Evolutionary conservation across 202 grass and related monocot genomes (phyloP), one percentile per base, ranked within the genome.

Genomic region (Dendrocalamus latiflorus): DNA sequence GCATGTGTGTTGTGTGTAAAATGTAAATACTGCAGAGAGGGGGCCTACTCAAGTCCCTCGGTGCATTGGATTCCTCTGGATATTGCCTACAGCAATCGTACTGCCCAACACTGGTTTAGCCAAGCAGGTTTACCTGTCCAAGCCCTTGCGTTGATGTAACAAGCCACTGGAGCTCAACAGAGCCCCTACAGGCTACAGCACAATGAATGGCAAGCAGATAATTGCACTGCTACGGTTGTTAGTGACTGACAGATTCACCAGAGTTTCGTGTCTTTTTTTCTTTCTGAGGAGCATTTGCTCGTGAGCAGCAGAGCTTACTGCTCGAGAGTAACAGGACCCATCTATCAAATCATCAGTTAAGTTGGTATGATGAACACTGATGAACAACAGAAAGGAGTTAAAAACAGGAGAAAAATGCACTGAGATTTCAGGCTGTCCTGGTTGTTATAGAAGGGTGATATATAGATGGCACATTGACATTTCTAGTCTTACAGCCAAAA

Each of bases 121-220:
- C 33, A 4, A 30, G 77, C 48, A 54, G 30, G 65, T 43, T 57
- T 57, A 37, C 34, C 30, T 48, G 24, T 65, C 43, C 1, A 47
- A 21, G 34, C 73, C 83, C 83, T 65, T 53, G 17, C 20, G 47
- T 72, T 55, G 68, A 80, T 72, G 76, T 57, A 65, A 51, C 77
- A 68, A 68, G 51, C n/a, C 26, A 75, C 77, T 74, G 77, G 64
- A 68, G 50, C 43, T 64, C 51, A 8, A 76, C 64, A 77, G 79
- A 67, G 30, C 22, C 33, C 41, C 43, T 50, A 28, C 50, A 39
- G 57, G 58, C 68, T 80, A 82, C 72, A 77, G 45, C 22, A 36
- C 48, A 55, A 76, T 56, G 71, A 89, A 88, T 66, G 80, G 20
- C 54, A 24, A 9, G 63, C 37, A 24, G 36, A 56, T 77, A 85